A percentile compares a stretch with the other conserved stretches of the same genome.
phyloP scores from a whole-genome alignment of 176 grass and related monocot species.

The Cenchrus purpureus region DNA sequence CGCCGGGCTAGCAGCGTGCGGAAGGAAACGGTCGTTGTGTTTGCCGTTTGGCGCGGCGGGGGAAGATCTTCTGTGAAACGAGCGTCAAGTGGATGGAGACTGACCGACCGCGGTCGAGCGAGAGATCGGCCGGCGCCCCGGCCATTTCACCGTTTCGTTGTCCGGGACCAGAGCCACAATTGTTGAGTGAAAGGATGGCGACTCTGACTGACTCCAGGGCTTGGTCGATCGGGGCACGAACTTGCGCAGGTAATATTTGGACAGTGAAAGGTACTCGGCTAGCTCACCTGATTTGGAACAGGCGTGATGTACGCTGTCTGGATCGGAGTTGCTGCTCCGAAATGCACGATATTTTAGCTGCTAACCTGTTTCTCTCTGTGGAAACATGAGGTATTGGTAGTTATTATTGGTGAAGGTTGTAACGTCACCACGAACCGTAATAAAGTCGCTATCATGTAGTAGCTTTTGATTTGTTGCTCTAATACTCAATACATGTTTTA shows the following conservation, averaged over 20 bases:
- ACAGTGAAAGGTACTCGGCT: background rate
- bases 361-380: background rate
- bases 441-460: too few relatives aligned
- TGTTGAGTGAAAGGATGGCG: background rate
- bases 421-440: too few relatives aligned
- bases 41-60: background rate
- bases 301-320: background rate
- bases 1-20: background rate
- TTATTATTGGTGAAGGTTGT: too few relatives aligned
- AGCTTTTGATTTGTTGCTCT: too few relatives aligned
- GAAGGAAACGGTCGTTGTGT: conserved; percentile 1
- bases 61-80: conserved; percentile 30
- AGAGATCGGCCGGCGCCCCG: background rate
- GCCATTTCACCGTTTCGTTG: background rate
- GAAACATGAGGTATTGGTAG: too few relatives aligned
- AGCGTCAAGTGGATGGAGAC: background rate
- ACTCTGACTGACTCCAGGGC: background rate
- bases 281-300: background rate
- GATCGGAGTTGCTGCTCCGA: background rate
- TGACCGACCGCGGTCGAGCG: background rate
- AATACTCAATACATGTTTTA: too few relatives aligned
- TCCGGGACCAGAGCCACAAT: background rate
- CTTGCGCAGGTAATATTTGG: background rate
- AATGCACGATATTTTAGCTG: background rate
- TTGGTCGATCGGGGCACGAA: background rate